Evolutionary conservation across 345 rosid genomes (phyloP).

Genomic region (Aquilaria yunnanensis): DNA sequence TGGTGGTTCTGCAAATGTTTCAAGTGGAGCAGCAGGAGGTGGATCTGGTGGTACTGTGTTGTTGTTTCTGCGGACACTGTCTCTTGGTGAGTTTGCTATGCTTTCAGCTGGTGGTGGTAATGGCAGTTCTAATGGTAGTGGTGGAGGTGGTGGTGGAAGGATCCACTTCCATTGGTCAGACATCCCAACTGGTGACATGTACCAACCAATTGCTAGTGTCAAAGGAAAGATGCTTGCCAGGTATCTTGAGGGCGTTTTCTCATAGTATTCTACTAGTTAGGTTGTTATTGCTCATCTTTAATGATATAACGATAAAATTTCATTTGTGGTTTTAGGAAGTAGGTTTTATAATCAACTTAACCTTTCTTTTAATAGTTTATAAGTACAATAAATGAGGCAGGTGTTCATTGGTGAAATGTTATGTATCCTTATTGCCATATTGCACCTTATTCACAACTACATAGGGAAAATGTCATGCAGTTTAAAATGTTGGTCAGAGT

Average conservation of each 20-base stretch:
- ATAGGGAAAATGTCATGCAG: too few species aligned
- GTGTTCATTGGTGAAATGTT: too few species aligned
- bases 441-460: too few species aligned
- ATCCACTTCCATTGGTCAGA: conserved; percentile 99
- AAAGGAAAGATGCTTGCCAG: conserved; percentile 62
- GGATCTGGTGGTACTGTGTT: conserved; percentile 97
- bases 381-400: too few species aligned
- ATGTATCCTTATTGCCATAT: too few species aligned
- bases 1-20: conserved; percentile 18
- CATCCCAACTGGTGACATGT: conserved; percentile 95
- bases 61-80: conserved; percentile 59
- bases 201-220: conserved; percentile 93
- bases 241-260: conserved; percentile 33
- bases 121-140: conserved; percentile 74
- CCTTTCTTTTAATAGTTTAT: too few species aligned
- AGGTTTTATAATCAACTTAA: too few species aligned
- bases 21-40: conserved; percentile 69
- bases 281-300: too few species aligned
- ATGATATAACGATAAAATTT: too few species aligned
- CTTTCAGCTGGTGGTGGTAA: conserved; percentile 91
- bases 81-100: conserved; percentile 52
- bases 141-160: conserved; percentile 99
- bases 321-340: too few species aligned
- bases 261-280: too few species aligned
- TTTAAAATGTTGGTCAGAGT: too few species aligned